Conservation (phyloP, 768 basidiomycete species). For the Russula abietina region DNA sequence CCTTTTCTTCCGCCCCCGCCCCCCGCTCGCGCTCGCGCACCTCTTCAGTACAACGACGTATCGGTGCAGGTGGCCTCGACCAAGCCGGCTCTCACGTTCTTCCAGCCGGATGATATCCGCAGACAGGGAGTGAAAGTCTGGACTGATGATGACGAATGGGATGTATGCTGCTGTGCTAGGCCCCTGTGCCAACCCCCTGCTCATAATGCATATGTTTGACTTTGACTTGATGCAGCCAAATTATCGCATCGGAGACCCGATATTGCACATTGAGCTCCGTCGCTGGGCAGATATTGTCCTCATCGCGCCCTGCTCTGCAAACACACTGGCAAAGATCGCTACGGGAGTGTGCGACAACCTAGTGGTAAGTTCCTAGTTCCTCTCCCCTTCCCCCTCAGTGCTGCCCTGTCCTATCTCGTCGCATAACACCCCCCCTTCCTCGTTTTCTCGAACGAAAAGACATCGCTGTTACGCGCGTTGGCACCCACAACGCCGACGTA, state of each 20-base stretch:
- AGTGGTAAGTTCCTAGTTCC: constrained; percentile 47
- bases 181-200: too few relatives aligned
- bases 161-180: too few relatives aligned
- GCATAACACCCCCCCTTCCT: too few relatives aligned
- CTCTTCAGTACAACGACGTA: constrained; percentile 60
- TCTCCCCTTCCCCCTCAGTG: not conserved
- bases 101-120: constrained; percentile 47
- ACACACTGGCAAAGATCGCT: constrained; percentile 90
- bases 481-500: constrained; percentile 81
- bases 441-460: constrained; percentile 34
- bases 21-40: not conserved
- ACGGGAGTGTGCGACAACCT: constrained; percentile 88
- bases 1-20: too few relatives aligned
- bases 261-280: constrained; percentile 91
- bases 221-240: constrained; percentile 56
- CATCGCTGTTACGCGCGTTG: constrained; percentile 77
- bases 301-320: constrained; percentile 94
- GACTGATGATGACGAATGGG: constrained; percentile 92
- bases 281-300: constrained; percentile 95
- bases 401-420: too few relatives aligned
- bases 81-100: constrained; percentile 73
- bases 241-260: constrained; percentile 81
- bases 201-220: not conserved
- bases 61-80: constrained; percentile 82
- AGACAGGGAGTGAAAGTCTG: constrained; percentile 60